These are phyloP conservation scores for Euptelea pleiosperma DNA, from an alignment of 164 flowering plant genomes.

Conservation along the genomic window DNA sequence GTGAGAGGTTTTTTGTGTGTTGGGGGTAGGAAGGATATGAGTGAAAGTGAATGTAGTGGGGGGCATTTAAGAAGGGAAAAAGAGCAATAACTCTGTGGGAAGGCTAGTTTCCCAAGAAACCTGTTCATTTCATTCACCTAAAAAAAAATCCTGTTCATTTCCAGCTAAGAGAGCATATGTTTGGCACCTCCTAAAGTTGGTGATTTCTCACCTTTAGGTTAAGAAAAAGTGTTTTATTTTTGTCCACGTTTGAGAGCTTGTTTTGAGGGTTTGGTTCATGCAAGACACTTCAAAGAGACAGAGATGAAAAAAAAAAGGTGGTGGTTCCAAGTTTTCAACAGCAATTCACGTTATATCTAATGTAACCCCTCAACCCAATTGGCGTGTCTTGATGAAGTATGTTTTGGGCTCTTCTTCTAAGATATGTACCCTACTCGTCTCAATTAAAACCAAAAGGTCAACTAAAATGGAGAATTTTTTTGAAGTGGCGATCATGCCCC, in stretches of 20 bases:
- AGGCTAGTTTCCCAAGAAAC: conserved; percentile 20
- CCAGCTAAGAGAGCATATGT: conserved; percentile 29
- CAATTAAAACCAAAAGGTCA: too few relatives aligned
- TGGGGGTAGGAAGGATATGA: background rate
- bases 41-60: conserved; percentile 19
- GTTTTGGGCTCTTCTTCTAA: too few relatives aligned
- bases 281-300: conserved; percentile 10
- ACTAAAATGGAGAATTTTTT: too few relatives aligned
- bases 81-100: conserved; percentile 13
- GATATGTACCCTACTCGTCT: too few relatives aligned
- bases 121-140: too few relatives aligned
- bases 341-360: conserved; percentile 13
- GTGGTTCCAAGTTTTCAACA: conserved; percentile 9
- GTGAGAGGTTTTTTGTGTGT: too few relatives aligned
- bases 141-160: conserved; percentile 16
- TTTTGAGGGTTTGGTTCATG: conserved; percentile 6
- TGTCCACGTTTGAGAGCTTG: conserved; percentile 4
- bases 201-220: conserved; percentile 16
- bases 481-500: too few relatives aligned
- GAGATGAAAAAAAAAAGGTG: conserved; percentile 1
- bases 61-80: conserved; percentile 23
- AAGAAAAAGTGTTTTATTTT: conserved; percentile 13
- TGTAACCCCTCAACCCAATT: background rate
- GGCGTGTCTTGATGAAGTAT: conserved; percentile 7
- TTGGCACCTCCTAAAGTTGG: conserved; percentile 23